These are phyloP conservation scores for Termitomyces sp. DNA, from an alignment of 768 basidiomycete species.

Conservation along the genomic window DNA sequence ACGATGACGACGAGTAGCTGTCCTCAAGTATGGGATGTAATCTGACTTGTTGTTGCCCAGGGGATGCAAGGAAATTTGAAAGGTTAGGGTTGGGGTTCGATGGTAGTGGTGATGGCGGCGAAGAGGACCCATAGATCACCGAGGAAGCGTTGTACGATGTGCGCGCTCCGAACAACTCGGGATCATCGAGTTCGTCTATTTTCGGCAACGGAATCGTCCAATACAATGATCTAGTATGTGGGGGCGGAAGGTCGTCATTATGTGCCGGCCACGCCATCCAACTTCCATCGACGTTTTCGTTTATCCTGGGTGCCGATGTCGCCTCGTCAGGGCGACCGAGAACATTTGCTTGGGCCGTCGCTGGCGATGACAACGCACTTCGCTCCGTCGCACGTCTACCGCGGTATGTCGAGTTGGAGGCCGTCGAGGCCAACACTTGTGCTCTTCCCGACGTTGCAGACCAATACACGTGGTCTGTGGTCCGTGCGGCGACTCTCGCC, in stretches of 20 bases:
- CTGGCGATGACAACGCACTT: not conserved
- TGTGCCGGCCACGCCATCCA: not conserved
- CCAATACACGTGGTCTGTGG: not conserved
- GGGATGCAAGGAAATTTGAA: not conserved
- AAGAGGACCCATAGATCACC: not conserved
- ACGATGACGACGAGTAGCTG: not conserved
- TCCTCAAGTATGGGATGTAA: constrained; percentile 1
- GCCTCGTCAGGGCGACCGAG: not conserved
- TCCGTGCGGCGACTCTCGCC: not conserved
- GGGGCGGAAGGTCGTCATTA: constrained; percentile 1
- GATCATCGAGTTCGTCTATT: not conserved
- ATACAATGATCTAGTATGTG: constrained; percentile 6
- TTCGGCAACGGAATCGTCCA: constrained; percentile 8
- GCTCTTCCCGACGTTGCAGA: not conserved
- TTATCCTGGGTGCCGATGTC: not conserved
- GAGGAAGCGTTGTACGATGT: not conserved
- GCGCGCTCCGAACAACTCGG: not conserved
- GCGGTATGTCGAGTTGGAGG: not conserved
- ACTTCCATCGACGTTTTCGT: not conserved
- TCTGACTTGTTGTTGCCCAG: not conserved
- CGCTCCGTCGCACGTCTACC: not conserved
- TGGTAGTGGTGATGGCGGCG: not conserved
- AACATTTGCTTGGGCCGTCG: not conserved
- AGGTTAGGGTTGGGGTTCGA: constrained; percentile 1
- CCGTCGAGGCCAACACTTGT: not conserved